Base-by-base conservation (phyloP, 495 filamentous ascomycete species). In the Aspergillus wentii region DNA sequence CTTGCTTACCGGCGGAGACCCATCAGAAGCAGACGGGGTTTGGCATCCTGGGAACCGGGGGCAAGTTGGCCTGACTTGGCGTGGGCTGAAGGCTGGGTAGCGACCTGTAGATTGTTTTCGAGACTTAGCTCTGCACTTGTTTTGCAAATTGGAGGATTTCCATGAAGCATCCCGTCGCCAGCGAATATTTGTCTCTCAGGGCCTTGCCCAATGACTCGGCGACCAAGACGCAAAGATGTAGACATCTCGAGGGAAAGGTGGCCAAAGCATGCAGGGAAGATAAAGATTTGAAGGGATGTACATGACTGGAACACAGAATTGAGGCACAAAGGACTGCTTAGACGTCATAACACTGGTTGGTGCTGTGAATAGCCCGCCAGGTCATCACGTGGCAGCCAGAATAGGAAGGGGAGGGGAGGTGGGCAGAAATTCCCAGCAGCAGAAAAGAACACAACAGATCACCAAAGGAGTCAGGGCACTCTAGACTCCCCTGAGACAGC, bases 11-110 rank as follows among this genome's bases (percentile, higher is more conserved):
- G 82, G 63, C 88, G 82, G 64, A 95, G 85, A 1, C 92, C 92
- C 92, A 98, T 97, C 37, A 98, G 66, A 37, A 98, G 70, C 18
- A 98, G 70, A 46, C 91, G 78, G 25, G 92, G 92, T 61, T 94
- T 94, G n/a, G 56, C 58, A 54, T 69, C 62, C 28, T 61, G 66
- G 18, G 61, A 49, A 30, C 66, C 68, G 41, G 45, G 54, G 40
- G 48, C 55, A 18, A 56, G 46, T 42, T 54, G 48, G 23, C 47
- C 48, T 34, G 46, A 46, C 35, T 56, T 61, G 30, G 56, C 43
- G 32, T 58, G 59, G 14, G 44, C 51, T 22, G 55, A 39, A 23
- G 52, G 23, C 30, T 59, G 49, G 15, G 46, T 60, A 9, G 50
- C 37, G 43, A 50, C 62, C 65, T 69, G 67, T 51, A 68, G 40